Percentiles rank a stretch among this genome's conserved stretches.
Evolutionary conservation across 2,329 filamentous ascomycete species (phyloP).

Genomic region (Torrubiella hemipterigena): DNA sequence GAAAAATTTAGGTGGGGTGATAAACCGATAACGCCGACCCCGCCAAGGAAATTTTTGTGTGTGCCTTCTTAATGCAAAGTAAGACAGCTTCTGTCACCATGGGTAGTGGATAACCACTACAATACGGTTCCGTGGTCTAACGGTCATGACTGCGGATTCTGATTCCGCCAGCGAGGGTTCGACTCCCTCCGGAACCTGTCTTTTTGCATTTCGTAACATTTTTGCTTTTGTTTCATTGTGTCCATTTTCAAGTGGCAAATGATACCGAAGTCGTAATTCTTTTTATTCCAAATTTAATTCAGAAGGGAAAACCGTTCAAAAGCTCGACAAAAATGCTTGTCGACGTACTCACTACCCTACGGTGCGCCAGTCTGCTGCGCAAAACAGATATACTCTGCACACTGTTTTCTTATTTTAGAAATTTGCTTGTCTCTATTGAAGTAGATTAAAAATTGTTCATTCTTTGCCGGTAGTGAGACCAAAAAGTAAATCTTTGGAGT

Average conservation of each 20-base stretch:
- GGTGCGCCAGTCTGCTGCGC: too few relatives aligned
- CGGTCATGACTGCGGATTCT: conserved; percentile 25
- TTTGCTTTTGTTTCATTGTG: background rate
- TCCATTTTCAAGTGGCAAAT: too few relatives aligned
- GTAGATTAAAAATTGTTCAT: conserved; percentile 1
- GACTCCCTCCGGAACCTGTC: conserved; percentile 21
- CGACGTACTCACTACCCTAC: too few relatives aligned
- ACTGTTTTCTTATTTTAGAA: background rate
- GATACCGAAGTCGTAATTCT: too few relatives aligned
- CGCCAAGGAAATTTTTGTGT: too few relatives aligned
- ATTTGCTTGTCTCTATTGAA: background rate
- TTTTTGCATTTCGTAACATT: conserved; percentile 6
- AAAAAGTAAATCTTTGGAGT: too few relatives aligned
- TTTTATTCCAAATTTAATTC: too few relatives aligned
- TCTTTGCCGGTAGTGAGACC: too few relatives aligned
- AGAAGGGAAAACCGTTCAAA: too few relatives aligned
- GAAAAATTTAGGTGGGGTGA: conserved; percentile 9
- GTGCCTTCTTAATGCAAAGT: conserved; percentile 5
- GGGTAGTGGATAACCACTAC: conserved; percentile 15
- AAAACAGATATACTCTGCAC: too few relatives aligned
- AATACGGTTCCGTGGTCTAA: conserved; percentile 21
- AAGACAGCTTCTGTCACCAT: conserved; percentile 3
- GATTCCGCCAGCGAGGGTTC: conserved; percentile 25
- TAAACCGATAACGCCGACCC: conserved; percentile 9
- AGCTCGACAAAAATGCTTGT: too few relatives aligned